These are phyloP conservation scores for Blastocystis sp. DNA, from an alignment of 352 stramenopile species.

Conservation along the genomic window DNA sequence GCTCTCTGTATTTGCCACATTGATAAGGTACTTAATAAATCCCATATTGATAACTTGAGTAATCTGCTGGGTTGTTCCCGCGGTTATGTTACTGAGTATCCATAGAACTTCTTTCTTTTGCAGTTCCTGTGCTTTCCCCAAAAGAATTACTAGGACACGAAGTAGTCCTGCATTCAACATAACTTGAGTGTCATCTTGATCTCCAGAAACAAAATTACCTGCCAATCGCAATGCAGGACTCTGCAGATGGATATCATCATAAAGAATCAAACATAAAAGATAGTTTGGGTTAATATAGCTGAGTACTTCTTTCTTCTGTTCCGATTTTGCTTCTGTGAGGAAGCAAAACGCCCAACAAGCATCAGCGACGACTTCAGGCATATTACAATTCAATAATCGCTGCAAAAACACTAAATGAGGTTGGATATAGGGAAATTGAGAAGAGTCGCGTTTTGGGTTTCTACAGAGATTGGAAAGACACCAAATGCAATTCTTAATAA, in stretches of 20 bases:
- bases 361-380: slow-evolving; percentile 97
- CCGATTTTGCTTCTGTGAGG: slow-evolving; percentile 92
- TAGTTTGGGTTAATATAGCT: not conserved
- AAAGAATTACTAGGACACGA: slow-evolving; percentile 86
- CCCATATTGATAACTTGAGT: slow-evolving; percentile 2
- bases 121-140: slow-evolving; percentile 90
- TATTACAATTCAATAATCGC: slow-evolving; percentile 92
- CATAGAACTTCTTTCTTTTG: slow-evolving; percentile 99
- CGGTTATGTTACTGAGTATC: slow-evolving; percentile 99
- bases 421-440: slow-evolving; percentile 24
- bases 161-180: slow-evolving; percentile 96
- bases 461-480: slow-evolving; percentile 98
- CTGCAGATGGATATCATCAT: slow-evolving; percentile 77
- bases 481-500: slow-evolving; percentile 75
- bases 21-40: slow-evolving; percentile 31
- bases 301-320: slow-evolving; percentile 80
- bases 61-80: slow-evolving; percentile 96
- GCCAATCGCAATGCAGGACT: slow-evolving; percentile 91
- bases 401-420: slow-evolving; percentile 84
- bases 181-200: slow-evolving; percentile 96
- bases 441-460: slow-evolving; percentile 78
- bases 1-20: slow-evolving; percentile 2
- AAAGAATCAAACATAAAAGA: slow-evolving; percentile 77
- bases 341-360: slow-evolving; percentile 98
- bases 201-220: slow-evolving; percentile 98